phyloP scores from a whole-genome alignment of 73 alveolate species.

The Tetrahymena borealis region DNA sequence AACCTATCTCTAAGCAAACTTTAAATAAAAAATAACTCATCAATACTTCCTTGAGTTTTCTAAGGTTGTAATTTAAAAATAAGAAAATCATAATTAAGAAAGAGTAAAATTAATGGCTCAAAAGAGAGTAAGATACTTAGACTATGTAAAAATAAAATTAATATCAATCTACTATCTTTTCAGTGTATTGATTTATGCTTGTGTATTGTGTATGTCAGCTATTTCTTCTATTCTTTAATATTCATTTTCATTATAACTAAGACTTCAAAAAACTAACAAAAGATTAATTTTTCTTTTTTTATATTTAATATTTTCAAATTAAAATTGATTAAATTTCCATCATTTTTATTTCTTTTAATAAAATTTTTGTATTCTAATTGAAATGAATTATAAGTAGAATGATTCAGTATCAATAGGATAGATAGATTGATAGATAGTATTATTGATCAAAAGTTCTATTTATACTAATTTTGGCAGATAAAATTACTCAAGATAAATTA shows the following conservation, averaged over 20 bases:
- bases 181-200: not conserved
- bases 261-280: not conserved
- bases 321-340: not conserved
- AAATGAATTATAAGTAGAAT: not conserved
- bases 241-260: not conserved
- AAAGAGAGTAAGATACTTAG: not conserved
- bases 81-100: too few relatives aligned
- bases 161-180: not conserved
- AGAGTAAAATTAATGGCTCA: too few relatives aligned
- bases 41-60: too few relatives aligned
- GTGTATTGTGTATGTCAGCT: not conserved
- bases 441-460: not conserved
- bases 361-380: too few relatives aligned
- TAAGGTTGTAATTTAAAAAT: too few relatives aligned
- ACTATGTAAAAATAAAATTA: not conserved
- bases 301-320: not conserved
- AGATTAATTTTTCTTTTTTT: not conserved
- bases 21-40: too few relatives aligned
- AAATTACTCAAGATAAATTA: not conserved
- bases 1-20: too few relatives aligned
- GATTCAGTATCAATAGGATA: too few relatives aligned
- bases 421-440: too few relatives aligned
- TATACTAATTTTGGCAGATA: not conserved
- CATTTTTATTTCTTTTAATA: too few relatives aligned
- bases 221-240: not conserved